These are phyloP conservation scores for Liriodendron chinense DNA, from an alignment of 164 flowering plant genomes.

Conservation along the genomic window DNA sequence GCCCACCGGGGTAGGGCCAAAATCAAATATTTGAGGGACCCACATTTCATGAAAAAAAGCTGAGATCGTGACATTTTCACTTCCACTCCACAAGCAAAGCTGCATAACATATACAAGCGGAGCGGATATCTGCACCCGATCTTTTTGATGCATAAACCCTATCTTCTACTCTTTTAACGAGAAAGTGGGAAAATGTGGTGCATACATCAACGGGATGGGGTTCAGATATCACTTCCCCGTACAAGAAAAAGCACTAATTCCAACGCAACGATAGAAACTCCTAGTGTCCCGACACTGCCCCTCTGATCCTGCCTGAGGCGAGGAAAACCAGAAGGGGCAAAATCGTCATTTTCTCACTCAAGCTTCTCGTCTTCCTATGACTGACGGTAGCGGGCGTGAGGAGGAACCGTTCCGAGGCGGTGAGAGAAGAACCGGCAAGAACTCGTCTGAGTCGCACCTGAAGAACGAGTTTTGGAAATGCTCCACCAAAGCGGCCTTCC, in stretches of 20 bases:
- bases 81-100: no score
- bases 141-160: not conserved
- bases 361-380: conserved; percentile 4
- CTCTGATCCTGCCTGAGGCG: no score
- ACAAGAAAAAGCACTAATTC: not conserved
- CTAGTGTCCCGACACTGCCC: not conserved
- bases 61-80: no score
- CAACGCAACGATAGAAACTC: not conserved
- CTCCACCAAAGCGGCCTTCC: conserved; percentile 24
- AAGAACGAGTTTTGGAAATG: conserved; percentile 29
- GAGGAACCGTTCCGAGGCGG: conserved; percentile 42
- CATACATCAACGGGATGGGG: not conserved
- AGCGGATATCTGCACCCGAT: not conserved
- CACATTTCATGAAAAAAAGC: no score
- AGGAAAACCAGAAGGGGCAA: not conserved
- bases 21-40: no score
- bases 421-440: conserved; percentile 35
- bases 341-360: not conserved
- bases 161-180: no score
- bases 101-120: no score
- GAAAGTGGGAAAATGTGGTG: not conserved
- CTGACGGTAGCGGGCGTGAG: not conserved
- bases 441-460: conserved; percentile 21
- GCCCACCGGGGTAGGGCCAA: no score
- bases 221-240: not conserved